Base-by-base conservation (phyloP, 2,329 filamentous ascomycete species). In the Ophiostoma ulmi region DNA sequence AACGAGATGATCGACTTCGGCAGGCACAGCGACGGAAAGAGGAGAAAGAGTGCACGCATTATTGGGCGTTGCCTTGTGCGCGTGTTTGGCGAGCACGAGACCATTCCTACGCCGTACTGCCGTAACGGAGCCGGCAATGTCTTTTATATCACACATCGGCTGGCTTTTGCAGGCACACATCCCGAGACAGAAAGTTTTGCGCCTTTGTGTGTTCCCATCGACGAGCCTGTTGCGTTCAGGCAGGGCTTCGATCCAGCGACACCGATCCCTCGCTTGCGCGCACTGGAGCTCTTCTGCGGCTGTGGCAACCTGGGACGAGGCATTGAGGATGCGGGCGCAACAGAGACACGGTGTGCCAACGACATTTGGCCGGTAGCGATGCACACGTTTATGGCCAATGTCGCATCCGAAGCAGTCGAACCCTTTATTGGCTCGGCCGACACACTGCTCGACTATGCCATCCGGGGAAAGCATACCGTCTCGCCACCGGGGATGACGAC, bases 261-360 rank as follows among this genome's bases (percentile, higher is more conserved):
- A 1, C 41, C 72, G 5, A 77, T 71, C 72, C 72, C 76, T 22
- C 82, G 82, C 71, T 80, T 91, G 10, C 81, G 80, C 5, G 90
- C 89, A 0, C 79, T 94, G 3, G 91, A 93, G 73, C 80, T 95
- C 0, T 96, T 92, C 75, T 92, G 90, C 74, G 92, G 92, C 0
- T 89, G 90, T 22, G 92, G 92, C 0, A 93, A 90, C 69, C 88
- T 95, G 69, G 92, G 91, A 5, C 84, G 90, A 39, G 92, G 91
- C 0, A 81, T 96, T 0, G 91, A 93, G 77, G 91, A 93, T 69
- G 87, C 87, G 0, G 87, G 88, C 0, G 87, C 83, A 0, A 83
- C 93, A 0, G 77, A 87, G 36, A 90, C 91, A 77, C 81, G 83
- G 3, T 90, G 87, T 81, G 87, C 87, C 0, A 89, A 94, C 36